These are phyloP conservation scores for Amanita pseudoporphyria DNA, from an alignment of 768 basidiomycete genomes.

Conservation along the genomic window DNA sequence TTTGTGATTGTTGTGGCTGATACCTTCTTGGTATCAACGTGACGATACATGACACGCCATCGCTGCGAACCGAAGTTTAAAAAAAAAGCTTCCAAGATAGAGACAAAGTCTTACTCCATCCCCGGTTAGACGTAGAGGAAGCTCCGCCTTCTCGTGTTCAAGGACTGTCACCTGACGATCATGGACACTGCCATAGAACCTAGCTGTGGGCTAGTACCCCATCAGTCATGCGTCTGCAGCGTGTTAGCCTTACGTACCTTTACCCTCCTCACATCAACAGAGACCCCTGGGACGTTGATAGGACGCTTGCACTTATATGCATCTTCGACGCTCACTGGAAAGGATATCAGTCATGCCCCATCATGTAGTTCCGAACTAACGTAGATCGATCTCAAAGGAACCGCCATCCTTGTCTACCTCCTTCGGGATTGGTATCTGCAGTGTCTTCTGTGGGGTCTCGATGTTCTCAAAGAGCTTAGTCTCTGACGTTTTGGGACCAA, in stretches of 20 bases:
- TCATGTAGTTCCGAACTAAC: slow-evolving; percentile 27
- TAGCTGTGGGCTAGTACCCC: slow-evolving; percentile 62
- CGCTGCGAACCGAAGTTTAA: slow-evolving; percentile 46
- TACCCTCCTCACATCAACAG: slow-evolving; percentile 75
- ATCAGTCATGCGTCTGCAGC: not conserved
- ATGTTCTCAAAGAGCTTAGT: slow-evolving; percentile 47
- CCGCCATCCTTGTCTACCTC: slow-evolving; percentile 61
- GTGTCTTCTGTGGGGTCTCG: slow-evolving; percentile 38
- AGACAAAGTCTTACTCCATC: slow-evolving; percentile 55
- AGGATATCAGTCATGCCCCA: not conserved
- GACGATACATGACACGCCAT: slow-evolving; percentile 76
- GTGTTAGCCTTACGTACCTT: slow-evolving; percentile 38
- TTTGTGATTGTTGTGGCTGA: slow-evolving; percentile 34
- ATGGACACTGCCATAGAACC: slow-evolving; percentile 66
- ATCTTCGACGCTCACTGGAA: slow-evolving; percentile 76
- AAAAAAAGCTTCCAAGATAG: not conserved
- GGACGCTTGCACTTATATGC: slow-evolving; percentile 77
- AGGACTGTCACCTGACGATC: slow-evolving; percentile 55
- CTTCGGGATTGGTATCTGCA: slow-evolving; percentile 62
- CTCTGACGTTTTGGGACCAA: slow-evolving; percentile 62
- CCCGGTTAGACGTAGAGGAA: slow-evolving; percentile 85
- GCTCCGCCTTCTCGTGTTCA: slow-evolving; percentile 58
- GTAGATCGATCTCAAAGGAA: slow-evolving; percentile 67
- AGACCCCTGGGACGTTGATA: slow-evolving; percentile 66
- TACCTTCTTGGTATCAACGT: slow-evolving; percentile 30